Evolutionary conservation across 192 early-diverging fungal genomes (phyloP), one percentile per base, ranked within the genome.

Genomic region (Coemansia sp.): DNA sequence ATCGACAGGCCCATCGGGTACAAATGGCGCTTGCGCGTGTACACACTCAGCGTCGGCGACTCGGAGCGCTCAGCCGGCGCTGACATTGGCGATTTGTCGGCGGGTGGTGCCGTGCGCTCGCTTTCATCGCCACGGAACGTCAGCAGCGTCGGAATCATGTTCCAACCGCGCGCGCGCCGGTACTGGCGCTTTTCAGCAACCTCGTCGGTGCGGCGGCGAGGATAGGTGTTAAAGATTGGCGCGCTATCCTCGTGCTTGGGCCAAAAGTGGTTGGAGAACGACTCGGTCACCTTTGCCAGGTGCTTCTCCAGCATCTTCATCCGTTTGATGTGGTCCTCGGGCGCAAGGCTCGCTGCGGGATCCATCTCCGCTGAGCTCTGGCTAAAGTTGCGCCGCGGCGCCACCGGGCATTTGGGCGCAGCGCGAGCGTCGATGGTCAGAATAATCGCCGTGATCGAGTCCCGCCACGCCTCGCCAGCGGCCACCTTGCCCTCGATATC

Each of bases 1-100:
- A 76, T 69, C 31, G 73, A 76, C 42, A 76, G 52, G 9, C 73
- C 73, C 62, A 64, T 64, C 9, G 73, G 73, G 30, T 76, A 76
- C 62, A 76, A 43, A 17, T 69, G 73, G 20, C 67, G 66, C 62
- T 66, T 69, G n/a, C 55, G 54, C 9, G 62, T 51, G 41, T 59
- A 61, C 27, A 38, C 28, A 59, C 65, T 76, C 4, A 60, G 53
- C 2, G 60, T 60, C 4, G 71, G 71, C 42, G 71, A 75, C 47
- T 67, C 71, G n/a, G 71, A 60, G 31, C 52, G 65, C 35, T 60
- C 60, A 5, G 38, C 32, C 32, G 12, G 55, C 9, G 50, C 54
- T 26, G 56, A 49, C 11, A 25, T 20, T 8, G 52, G 35, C 8
- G 60, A 22, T 20, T 58, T 49, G 14, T 58, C 54, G 5, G 14